These are phyloP conservation scores for Diphasiastrum complanatum DNA, from an alignment of 83 land plant genomes.

Conservation along the genomic window DNA sequence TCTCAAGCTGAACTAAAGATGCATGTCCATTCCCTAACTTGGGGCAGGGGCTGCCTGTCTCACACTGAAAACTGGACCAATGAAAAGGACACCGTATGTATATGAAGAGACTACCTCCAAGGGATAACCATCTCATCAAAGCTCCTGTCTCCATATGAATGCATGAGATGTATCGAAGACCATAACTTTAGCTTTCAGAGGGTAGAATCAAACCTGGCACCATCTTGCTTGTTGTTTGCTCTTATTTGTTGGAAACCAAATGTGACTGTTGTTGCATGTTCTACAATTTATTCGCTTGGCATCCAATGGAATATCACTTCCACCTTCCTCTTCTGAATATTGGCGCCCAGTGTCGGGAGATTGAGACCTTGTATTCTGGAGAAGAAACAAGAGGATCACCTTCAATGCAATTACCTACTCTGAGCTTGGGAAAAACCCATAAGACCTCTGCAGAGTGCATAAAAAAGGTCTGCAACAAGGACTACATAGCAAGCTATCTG, in stretches of 20 bases:
- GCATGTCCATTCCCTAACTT: no score
- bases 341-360: conserved; percentile 40
- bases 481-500: background rate
- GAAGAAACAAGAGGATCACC: background rate
- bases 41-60: no score
- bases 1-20: no score
- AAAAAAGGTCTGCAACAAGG: background rate
- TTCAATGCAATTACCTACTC: no score
- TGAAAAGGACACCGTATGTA: no score
- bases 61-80: no score
- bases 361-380: conserved; percentile 56
- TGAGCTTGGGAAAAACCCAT: no score
- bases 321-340: conserved; percentile 47
- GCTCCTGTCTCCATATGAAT: no score
- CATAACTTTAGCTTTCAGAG: background rate
- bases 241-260: conserved; percentile 70
- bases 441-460: no score
- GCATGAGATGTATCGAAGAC: no score
- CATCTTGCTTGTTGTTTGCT: conserved; percentile 78
- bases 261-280: conserved; percentile 61
- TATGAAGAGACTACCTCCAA: no score
- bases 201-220: conserved; percentile 67
- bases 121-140: no score
- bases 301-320: conserved; percentile 38
- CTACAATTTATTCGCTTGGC: conserved; percentile 72